Evolutionary conservation across 352 stramenopile species (phyloP).

Genomic region (Globisporangium okanoganense): DNA sequence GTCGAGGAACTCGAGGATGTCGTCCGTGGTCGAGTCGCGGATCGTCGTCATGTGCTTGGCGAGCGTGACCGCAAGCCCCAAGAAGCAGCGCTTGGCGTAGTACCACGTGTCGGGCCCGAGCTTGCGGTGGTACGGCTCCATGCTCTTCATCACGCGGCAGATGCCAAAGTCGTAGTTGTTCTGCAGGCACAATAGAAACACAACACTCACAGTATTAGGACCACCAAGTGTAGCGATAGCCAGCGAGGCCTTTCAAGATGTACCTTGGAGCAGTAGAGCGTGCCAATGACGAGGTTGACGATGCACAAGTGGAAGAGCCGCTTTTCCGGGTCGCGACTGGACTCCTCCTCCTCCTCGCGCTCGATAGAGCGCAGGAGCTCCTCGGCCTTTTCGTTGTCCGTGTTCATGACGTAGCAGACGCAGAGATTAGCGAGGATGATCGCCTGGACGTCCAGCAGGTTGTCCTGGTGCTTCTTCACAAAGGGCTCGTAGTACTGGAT

Average conservation of each 20-base stretch:
- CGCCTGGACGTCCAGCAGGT: constrained; percentile 92
- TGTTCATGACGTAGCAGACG: constrained; percentile 97
- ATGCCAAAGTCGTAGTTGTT: constrained; percentile 98
- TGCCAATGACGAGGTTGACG: constrained; percentile 97
- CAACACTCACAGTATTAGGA: neutral
- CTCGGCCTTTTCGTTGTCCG: constrained; percentile 95
- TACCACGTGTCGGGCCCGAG: constrained; percentile 95
- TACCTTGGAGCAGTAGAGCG: constrained; percentile 96
- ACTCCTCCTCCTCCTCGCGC: constrained; percentile 92
- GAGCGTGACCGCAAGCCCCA: constrained; percentile 90
- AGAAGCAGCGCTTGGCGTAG: constrained; percentile 95
- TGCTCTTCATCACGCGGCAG: constrained; percentile 92
- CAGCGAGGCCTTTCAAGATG: constrained; percentile 6
- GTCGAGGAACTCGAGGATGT: constrained; percentile 94
- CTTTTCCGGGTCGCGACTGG: constrained; percentile 86
- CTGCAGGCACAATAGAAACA: constrained; percentile 14
- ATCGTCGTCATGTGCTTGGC: constrained; percentile 96
- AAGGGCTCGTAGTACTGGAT: constrained; percentile 96
- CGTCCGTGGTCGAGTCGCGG: constrained; percentile 92
- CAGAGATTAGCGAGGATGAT: constrained; percentile 97
- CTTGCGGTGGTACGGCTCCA: constrained; percentile 96
- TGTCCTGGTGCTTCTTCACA: constrained; percentile 90
- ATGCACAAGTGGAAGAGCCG: constrained; percentile 95
- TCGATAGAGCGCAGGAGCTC: constrained; percentile 94
- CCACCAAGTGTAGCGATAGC: neutral